Conservation (phyloP, 176 grass and related monocot genomes). For the Triticum timopheevii region DNA sequence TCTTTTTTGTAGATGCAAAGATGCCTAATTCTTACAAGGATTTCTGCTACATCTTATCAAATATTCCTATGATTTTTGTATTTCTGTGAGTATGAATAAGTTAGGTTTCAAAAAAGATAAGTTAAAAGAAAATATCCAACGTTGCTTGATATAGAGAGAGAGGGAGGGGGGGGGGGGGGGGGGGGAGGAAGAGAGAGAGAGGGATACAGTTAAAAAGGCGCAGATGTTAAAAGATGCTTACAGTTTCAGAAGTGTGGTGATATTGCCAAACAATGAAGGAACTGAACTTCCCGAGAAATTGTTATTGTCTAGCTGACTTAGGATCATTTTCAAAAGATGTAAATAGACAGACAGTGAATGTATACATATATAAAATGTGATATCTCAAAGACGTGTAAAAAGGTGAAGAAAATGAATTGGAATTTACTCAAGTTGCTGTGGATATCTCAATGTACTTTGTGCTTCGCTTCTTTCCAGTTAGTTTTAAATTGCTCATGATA, state of each 20-base stretch:
- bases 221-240: slow-evolving; percentile 42
- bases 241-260: slow-evolving; percentile 76
- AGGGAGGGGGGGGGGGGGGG: too few species aligned
- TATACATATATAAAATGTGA: background rate
- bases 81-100: too few species aligned
- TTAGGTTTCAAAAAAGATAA: too few species aligned
- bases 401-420: background rate
- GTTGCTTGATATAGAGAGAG: too few species aligned
- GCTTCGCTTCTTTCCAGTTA: background rate
- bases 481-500: background rate
- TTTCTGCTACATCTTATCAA: too few species aligned
- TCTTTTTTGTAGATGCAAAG: too few species aligned
- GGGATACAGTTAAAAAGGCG: slow-evolving; percentile 6
- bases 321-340: slow-evolving; percentile 23
- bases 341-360: background rate
- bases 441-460: background rate
- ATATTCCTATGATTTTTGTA: too few species aligned
- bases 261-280: slow-evolving; percentile 64
- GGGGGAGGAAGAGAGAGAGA: too few species aligned
- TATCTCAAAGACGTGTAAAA: background rate
- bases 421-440: background rate
- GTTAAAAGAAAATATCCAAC: too few species aligned
- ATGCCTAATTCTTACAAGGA: too few species aligned
- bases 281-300: slow-evolving; percentile 81
- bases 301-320: slow-evolving; percentile 90